Evolutionary conservation across 192 early-diverging fungal genomes (phyloP), one percentile per base, ranked within the genome.

Genomic region (Gryganskiella cystojenkinii): DNA sequence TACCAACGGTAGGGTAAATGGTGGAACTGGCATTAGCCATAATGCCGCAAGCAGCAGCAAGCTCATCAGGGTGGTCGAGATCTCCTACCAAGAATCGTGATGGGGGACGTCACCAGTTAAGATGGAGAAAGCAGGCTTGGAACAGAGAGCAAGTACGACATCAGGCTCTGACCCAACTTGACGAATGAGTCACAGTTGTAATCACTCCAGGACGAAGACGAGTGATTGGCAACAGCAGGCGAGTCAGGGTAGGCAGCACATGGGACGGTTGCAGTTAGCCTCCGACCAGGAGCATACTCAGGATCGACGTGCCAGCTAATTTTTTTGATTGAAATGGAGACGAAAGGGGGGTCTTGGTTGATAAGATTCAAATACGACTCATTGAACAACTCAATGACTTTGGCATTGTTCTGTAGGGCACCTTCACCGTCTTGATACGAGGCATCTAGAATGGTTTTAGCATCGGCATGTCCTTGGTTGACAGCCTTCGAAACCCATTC

Each of bases 1-100:
- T 87, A 24, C 86, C 86, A 27, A 87, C 59, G 13, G 75, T 72
- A 0, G 86, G 86, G 33, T 83, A 85, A 3, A 71, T 22, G 2
- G 33, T 64, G 24, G 54, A 50, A 8, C 35, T 37, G 45, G 64
- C 40, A 5, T 57, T 22, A 31, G 54, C 60, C 49, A 71, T 64
- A 25, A 31, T 34, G 0, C 24, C 35, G 37, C 31, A 71, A 1
- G 70, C 52, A 51, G 40, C 14, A 1, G 8, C 11, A 15, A 55
- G 44, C n/a, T 42, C 13, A 56, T 35, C 11, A 71, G 61, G 6
- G 61, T 58, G 6, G 19, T 19, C 34, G 42, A 34, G 2, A 31
- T 52, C 47, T 63, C 70, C 33, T 57, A 25, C 70, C 70, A 71
- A 27, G 64, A 25, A 64, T 62, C 60, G 20, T 71, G 70, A n/a